Percentiles rank a stretch among this genome's conserved stretches.
Conservation (phyloP, 495 filamentous ascomycete genomes). For the Niebla homalea region DNA sequence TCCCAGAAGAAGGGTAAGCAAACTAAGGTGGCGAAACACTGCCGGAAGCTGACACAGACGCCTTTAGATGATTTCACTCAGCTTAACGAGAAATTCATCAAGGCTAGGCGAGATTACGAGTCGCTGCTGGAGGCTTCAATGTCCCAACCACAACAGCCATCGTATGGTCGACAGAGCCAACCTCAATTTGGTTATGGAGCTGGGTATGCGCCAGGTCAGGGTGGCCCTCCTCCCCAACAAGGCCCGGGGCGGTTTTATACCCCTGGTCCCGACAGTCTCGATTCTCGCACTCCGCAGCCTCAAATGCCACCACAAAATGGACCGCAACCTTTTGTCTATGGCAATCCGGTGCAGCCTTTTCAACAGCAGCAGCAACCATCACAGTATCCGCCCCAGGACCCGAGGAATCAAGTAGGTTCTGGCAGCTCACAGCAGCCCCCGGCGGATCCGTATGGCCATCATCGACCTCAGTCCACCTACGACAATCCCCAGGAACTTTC, state of each 20-base stretch:
- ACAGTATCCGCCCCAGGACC: constrained; percentile 29
- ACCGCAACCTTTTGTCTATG: constrained; percentile 27
- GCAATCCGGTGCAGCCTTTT: constrained; percentile 21
- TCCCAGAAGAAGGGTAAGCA: constrained; percentile 90
- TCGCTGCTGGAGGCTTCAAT: constrained; percentile 90
- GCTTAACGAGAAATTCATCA: constrained; percentile 98
- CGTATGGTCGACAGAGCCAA: constrained; percentile 52
- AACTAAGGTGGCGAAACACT: neutral
- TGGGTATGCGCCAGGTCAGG: constrained; percentile 29
- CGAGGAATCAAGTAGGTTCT: constrained; percentile 28
- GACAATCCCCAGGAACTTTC: constrained; percentile 72
- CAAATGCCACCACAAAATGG: constrained; percentile 20
- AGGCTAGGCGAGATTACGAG: constrained; percentile 92
- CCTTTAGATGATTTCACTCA: constrained; percentile 85
- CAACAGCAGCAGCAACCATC: constrained; percentile 23
- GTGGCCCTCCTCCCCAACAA: constrained; percentile 41
- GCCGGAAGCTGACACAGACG: neutral
- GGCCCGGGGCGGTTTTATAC: constrained; percentile 62
- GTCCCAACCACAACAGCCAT: constrained; percentile 68
- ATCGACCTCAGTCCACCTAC: constrained; percentile 59
- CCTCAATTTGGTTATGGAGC: constrained; percentile 50
- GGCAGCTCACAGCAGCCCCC: constrained; percentile 24
- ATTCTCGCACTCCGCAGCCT: constrained; percentile 14
- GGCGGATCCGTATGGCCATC: constrained; percentile 31
- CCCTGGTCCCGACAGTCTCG: constrained; percentile 30